Evolutionary conservation across 2,329 filamentous ascomycete species (phyloP).

Genomic region (Penicillium brevicompactum): DNA sequence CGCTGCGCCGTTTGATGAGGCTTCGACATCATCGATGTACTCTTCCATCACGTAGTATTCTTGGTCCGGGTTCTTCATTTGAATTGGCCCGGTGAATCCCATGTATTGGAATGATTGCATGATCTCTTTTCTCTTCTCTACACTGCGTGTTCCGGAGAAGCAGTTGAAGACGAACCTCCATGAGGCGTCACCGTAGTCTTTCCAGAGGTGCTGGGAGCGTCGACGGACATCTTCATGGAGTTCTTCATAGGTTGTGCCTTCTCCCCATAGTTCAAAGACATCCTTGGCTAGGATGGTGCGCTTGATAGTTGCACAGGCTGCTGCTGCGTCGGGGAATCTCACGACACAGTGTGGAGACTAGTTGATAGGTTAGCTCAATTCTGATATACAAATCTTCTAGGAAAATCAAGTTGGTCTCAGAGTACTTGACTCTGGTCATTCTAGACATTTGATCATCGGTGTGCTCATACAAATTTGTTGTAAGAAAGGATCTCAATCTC

Average conservation of each 20-base stretch:
- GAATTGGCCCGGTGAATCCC: conserved; percentile 74
- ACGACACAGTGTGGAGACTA: conserved; percentile 88
- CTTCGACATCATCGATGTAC: conserved; percentile 59
- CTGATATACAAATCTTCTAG: conserved; percentile 13
- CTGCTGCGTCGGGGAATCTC: conserved; percentile 63
- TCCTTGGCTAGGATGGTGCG: conserved; percentile 80
- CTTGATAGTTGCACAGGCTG: conserved; percentile 67
- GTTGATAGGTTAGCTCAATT: conserved; percentile 9
- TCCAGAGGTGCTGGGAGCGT: conserved; percentile 67
- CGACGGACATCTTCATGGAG: conserved; percentile 68
- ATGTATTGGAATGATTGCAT: conserved; percentile 84
- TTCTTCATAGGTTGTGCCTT: conserved; percentile 64
- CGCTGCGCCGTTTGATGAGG: conserved; percentile 42
- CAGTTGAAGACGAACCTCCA: conserved; percentile 86
- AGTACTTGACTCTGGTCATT: background rate
- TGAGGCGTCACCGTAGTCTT: conserved; percentile 62
- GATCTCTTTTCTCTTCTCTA: conserved; percentile 66
- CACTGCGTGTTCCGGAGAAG: conserved; percentile 73
- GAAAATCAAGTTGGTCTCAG: too few relatives aligned
- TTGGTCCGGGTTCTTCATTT: conserved; percentile 71
- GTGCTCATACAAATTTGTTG: conserved; percentile 64
- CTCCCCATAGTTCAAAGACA: conserved; percentile 89
- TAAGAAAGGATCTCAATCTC: conserved; percentile 76
- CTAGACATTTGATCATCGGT: background rate
- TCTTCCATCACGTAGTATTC: conserved; percentile 83